Base-by-base conservation (phyloP, 768 basidiomycete species). In the Leccinum incarnatum region DNA sequence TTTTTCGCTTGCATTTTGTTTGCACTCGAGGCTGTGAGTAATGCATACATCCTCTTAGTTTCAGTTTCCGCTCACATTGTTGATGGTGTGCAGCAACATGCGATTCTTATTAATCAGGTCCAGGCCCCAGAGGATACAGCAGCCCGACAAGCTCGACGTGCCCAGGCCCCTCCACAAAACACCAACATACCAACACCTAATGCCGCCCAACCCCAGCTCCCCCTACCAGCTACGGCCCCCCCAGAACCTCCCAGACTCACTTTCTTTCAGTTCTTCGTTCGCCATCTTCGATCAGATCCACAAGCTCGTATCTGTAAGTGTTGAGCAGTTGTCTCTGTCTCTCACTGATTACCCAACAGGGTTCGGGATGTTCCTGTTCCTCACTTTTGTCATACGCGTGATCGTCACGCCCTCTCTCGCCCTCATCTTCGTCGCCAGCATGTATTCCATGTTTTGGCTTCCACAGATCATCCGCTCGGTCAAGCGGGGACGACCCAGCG, bases 401-500 rank as follows among this genome's bases (percentile, higher is more conserved):
- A 84, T 92, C 54, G 65, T 90, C 65, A 84, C 85, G 21, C 83
- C 88, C 2, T 80, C 82, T 0, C 75, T 91, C 47, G 81, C 87
- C 8, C 77, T 91, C 64, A 62, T 87, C 17, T 84, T 89, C 62
- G 80, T 95, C 34, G 82, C 78, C 10, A 69, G 77, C 27, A 81
- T 91, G 56, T 93, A 95, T 72, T 88, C 87, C 6, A 80, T 80
- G 59, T 86, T 95, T 66, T 97, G 94, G 94, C 64, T 88, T 5
- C 87, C 91, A 4, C 94, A 95, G 72, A 92, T 97, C 51, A 77
- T 87, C 54, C 80, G 94, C 23, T 89, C 92, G 15, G 84, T 81
- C 15, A 80, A 81, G 21, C 81, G 90, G 23, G 89, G 87, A 9
- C 80, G 91, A 59, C 79, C 81, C 8, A 88, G 88, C 67, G 89